phyloP scores from a whole-genome alignment of 2,329 filamentous ascomycete species.

The Dichotomopilus funicola region DNA sequence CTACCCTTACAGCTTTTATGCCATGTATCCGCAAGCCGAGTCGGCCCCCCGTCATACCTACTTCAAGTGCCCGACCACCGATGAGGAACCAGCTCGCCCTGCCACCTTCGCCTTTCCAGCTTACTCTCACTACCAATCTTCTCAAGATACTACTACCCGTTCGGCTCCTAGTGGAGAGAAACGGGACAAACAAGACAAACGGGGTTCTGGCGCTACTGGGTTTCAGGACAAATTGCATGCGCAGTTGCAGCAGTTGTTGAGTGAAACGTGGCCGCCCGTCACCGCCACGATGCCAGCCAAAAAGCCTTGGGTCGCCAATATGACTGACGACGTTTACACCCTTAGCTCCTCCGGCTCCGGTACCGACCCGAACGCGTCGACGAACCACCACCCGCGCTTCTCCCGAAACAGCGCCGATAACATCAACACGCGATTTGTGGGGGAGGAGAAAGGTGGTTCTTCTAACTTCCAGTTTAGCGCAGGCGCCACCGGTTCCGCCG shows the following conservation, averaged over 20 bases:
- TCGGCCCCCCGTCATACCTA: not conserved
- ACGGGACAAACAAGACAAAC: not conserved
- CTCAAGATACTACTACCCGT: not conserved
- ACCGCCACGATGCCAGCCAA: slow-evolving; percentile 5
- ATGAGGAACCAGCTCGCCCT: not conserved
- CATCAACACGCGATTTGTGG: slow-evolving; percentile 55
- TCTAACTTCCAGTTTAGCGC: slow-evolving; percentile 43
- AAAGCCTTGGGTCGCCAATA: not conserved
- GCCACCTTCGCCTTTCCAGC: slow-evolving; percentile 2
- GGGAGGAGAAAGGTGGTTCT: slow-evolving; percentile 37
- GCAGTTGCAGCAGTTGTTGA: slow-evolving; percentile 21
- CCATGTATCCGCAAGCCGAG: not conserved
- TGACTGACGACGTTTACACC: slow-evolving; percentile 20
- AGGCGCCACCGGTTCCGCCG: slow-evolving; percentile 32
- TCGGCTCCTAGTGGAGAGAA: slow-evolving; percentile 26
- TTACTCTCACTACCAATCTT: slow-evolving; percentile 3
- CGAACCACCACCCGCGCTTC: slow-evolving; percentile 37
- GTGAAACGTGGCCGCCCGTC: not conserved
- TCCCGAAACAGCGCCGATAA: slow-evolving; percentile 49
- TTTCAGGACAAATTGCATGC: slow-evolving; percentile 11
- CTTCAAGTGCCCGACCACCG: slow-evolving; percentile 8
- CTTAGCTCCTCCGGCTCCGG: slow-evolving; percentile 46
- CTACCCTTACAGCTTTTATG: slow-evolving; percentile 6
- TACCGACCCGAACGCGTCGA: slow-evolving; percentile 33
- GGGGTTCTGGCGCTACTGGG: not conserved